phyloP scores from a whole-genome alignment of 805 yeast genomes.

The Saccharomycopsis fibuligera region DNA sequence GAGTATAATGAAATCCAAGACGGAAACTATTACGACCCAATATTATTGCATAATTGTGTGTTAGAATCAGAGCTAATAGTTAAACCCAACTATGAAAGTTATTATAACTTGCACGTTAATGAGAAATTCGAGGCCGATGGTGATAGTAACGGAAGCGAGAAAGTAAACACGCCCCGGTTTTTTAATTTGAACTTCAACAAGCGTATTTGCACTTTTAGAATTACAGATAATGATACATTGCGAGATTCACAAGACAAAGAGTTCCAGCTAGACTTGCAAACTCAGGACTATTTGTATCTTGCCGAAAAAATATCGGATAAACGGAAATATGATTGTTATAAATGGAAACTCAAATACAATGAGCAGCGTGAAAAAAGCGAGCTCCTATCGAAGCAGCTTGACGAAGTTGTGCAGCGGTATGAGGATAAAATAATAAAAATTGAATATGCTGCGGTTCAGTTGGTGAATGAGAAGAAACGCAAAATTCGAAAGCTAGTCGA shows the following conservation, averaged over 20 bases:
- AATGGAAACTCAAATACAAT: background rate
- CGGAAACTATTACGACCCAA: background rate
- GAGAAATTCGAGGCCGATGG: slow-evolving; percentile 1
- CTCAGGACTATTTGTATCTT: slow-evolving; percentile 5
- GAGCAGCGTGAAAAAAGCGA: background rate
- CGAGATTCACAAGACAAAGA: background rate
- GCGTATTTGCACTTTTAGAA: slow-evolving; percentile 1
- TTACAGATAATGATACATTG: background rate
- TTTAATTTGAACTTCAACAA: background rate
- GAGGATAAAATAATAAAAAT: slow-evolving; percentile 3
- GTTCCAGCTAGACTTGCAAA: background rate
- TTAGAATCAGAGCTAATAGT: slow-evolving; percentile 5
- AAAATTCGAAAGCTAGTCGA: slow-evolving; percentile 22
- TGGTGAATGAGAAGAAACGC: slow-evolving; percentile 23
- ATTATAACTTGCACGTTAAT: slow-evolving; percentile 5
- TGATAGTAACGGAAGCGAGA: background rate
- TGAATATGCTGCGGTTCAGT: slow-evolving; percentile 15
- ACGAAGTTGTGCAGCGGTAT: background rate
- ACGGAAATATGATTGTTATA: no score
- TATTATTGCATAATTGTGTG: background rate
- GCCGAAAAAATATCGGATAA: background rate
- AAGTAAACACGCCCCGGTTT: background rate
- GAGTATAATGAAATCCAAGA: background rate
- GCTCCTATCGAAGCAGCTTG: background rate
- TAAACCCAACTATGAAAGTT: background rate